These are phyloP conservation scores for Solanum sejunctum DNA, from an alignment of 257 asterid species.

Conservation along the genomic window DNA sequence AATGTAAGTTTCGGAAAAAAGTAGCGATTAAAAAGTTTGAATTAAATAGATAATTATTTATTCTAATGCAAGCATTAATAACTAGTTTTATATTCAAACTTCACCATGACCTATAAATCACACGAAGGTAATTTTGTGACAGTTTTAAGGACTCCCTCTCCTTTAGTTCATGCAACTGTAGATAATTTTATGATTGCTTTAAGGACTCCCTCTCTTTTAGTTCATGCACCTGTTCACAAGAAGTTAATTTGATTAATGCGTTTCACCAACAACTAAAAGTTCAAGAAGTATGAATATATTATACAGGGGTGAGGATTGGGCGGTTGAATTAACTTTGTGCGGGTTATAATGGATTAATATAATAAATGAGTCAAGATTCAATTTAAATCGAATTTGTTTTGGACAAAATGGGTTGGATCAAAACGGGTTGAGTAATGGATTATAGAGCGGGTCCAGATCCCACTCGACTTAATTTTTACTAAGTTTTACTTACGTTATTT, in stretches of 20 bases:
- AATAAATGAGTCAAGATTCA: too few species aligned
- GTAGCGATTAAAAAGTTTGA: fast-evolving
- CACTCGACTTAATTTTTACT: too few species aligned
- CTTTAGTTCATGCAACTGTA: neutral
- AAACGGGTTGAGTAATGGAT: too few species aligned
- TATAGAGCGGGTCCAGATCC: too few species aligned
- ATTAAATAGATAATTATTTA: neutral
- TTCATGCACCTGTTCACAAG: neutral
- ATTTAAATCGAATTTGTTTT: too few species aligned
- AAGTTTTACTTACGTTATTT: too few species aligned
- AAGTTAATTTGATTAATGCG: neutral
- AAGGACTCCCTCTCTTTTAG: neutral
- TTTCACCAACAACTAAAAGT: neutral
- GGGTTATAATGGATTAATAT: too few species aligned
- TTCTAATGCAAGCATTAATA: neutral
- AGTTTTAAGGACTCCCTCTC: neutral
- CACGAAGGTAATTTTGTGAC: neutral
- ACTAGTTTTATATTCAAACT: neutral
- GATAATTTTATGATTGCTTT: neutral
- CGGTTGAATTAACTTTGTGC: too few species aligned
- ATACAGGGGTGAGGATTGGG: too few species aligned
- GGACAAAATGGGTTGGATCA: too few species aligned
- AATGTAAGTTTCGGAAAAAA: neutral
- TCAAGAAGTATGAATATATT: neutral
- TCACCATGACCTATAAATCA: fast-evolving